Evolutionary conservation across 2,329 filamentous ascomycete species (phyloP).

Genomic region (Cladosporium velox): DNA sequence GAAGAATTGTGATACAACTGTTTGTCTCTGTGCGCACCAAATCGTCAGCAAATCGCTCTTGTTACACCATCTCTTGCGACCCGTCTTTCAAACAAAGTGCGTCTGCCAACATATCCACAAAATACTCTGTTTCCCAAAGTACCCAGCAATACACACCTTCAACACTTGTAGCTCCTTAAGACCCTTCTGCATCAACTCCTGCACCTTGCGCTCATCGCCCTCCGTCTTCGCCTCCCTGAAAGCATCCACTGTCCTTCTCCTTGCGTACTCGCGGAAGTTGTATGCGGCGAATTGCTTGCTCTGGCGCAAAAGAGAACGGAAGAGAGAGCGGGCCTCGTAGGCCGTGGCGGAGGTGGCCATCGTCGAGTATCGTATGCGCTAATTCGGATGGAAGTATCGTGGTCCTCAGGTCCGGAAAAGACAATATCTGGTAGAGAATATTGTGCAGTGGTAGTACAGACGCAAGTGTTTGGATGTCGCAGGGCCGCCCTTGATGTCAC

Average conservation of each 20-base stretch:
- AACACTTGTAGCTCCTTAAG: constrained; percentile 82
- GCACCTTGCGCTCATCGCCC: constrained; percentile 72
- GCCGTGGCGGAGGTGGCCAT: constrained; percentile 13
- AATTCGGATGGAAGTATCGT: background rate
- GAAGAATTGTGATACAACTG: constrained; percentile 91
- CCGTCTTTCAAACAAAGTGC: background rate
- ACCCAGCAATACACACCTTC: constrained; percentile 66
- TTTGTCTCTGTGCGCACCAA: constrained; percentile 73
- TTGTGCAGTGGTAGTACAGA: constrained; percentile 1
- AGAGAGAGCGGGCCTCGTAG: constrained; percentile 47
- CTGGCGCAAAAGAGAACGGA: constrained; percentile 87
- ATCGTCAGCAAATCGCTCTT: constrained; percentile 39
- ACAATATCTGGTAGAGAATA: background rate
- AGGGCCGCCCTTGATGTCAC: constrained; percentile 4
- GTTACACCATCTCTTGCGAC: background rate
- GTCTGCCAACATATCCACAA: background rate
- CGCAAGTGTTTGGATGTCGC: background rate
- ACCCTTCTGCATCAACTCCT: constrained; percentile 87
- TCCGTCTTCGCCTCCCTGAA: constrained; percentile 79
- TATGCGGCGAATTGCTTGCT: constrained; percentile 86
- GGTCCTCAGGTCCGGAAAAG: background rate
- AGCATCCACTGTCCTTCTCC: constrained; percentile 83
- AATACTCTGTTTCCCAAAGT: background rate
- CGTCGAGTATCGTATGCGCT: constrained; percentile 1
- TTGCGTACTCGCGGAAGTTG: constrained; percentile 97